Percentiles rank a stretch among this genome's conserved stretches.
These are phyloP conservation scores for Linnemannia schmuckeri DNA, from an alignment of 192 early-diverging fungal species.

Conservation along the genomic window DNA sequence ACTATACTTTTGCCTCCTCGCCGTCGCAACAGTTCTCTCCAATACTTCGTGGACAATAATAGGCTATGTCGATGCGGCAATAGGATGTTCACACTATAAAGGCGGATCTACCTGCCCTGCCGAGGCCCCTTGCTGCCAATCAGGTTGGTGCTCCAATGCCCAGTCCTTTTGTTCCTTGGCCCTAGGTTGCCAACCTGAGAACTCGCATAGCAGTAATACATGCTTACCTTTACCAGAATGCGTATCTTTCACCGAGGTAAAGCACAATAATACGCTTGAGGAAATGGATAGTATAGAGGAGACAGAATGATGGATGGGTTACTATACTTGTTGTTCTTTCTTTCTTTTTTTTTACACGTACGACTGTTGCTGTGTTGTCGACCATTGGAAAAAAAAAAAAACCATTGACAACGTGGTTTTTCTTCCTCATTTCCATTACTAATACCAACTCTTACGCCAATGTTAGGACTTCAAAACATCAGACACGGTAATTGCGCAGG, in stretches of 20 bases:
- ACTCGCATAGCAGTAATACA: conserved; percentile 44
- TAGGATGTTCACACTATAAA: conserved; percentile 51
- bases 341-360: too few species aligned
- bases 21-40: neutral
- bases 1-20: neutral
- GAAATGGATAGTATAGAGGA: too few species aligned
- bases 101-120: conserved; percentile 54
- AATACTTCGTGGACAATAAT: neutral
- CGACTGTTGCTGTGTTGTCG: too few species aligned
- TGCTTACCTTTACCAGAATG: conserved; percentile 42
- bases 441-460: neutral
- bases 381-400: too few species aligned
- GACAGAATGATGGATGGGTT: too few species aligned
- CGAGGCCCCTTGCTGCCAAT: conserved; percentile 62
- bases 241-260: conserved; percentile 44
- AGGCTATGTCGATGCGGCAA: conserved; percentile 8
- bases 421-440: neutral
- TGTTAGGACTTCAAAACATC: conserved; percentile 30
- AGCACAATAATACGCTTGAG: neutral
- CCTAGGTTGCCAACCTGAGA: conserved; percentile 56
- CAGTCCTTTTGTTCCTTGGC: conserved; percentile 47
- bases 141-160: conserved; percentile 58
- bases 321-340: too few species aligned
- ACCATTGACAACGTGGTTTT: neutral
- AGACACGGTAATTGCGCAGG: conserved; percentile 16